Conservation (phyloP, 176 grass and related monocot genomes). For the Musa acuminata region DNA sequence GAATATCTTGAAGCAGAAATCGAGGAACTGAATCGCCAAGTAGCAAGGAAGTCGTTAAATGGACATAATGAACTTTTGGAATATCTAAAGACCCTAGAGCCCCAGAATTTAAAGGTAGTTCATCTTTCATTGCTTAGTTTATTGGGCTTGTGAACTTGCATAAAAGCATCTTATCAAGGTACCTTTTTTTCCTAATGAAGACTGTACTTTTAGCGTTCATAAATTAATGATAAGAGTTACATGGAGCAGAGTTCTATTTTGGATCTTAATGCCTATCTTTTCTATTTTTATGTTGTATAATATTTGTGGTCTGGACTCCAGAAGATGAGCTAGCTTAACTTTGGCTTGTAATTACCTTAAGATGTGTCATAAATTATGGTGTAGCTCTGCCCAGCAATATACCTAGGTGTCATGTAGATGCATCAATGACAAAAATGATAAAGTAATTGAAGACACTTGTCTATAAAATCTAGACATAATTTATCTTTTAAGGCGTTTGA, state of each 20-base stretch:
- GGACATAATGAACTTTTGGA: slow-evolving; percentile 84
- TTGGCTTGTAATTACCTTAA: neutral
- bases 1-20: slow-evolving; percentile 92
- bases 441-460: too few relatives aligned
- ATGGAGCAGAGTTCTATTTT: neutral
- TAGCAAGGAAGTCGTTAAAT: slow-evolving; percentile 46
- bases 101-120: slow-evolving; percentile 83
- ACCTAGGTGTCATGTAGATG: too few relatives aligned
- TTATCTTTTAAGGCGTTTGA: too few relatives aligned
- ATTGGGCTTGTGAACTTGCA: neutral
- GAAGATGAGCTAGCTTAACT: too few relatives aligned
- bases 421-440: too few relatives aligned
- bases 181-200: neutral
- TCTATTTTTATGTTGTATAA: neutral
- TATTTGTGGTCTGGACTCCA: neutral
- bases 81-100: slow-evolving; percentile 77
- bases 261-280: too few relatives aligned
- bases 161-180: neutral
- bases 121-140: neutral
- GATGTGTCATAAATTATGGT: neutral
- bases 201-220: too few relatives aligned
- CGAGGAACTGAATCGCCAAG: slow-evolving; percentile 68
- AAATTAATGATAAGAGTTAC: neutral
- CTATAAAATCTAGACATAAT: too few relatives aligned
- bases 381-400: neutral